phyloP scores from a whole-genome alignment of 441 rosid species.

The Erodium chrysanthum region DNA sequence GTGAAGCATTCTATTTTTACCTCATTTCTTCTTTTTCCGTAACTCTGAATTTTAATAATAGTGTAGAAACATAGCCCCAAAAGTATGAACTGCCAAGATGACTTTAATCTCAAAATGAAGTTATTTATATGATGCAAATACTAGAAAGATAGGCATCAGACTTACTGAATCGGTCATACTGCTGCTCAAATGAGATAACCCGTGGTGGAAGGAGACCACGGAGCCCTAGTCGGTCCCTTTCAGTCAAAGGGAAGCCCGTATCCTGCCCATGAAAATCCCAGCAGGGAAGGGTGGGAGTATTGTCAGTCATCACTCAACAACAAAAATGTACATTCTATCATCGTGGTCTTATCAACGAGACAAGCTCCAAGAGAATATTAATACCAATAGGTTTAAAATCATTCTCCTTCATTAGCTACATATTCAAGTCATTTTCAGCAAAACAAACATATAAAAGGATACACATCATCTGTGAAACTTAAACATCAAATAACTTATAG shows the following conservation, averaged over 20 bases:
- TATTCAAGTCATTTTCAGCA: neutral
- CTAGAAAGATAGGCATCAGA: slow-evolving; percentile 6
- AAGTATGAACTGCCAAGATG: neutral
- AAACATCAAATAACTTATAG: neutral
- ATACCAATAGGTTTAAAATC: slow-evolving; percentile 2
- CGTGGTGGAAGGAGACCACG: slow-evolving; percentile 97
- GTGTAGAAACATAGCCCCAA: neutral
- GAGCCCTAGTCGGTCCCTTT: slow-evolving; percentile 88
- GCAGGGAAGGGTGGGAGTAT: neutral
- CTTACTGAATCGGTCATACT: slow-evolving; percentile 91
- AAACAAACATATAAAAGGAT: neutral
- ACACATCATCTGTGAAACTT: neutral
- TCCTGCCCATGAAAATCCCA: slow-evolving; percentile 38
- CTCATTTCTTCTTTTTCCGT: too few species aligned
- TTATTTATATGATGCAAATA: neutral
- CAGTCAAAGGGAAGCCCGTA: slow-evolving; percentile 90
- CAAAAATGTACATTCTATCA: neutral
- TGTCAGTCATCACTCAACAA: neutral
- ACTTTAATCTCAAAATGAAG: neutral
- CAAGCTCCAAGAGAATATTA: neutral
- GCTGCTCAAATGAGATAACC: slow-evolving; percentile 80
- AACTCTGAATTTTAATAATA: neutral
- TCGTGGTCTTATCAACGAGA: neutral
- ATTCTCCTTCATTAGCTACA: neutral
- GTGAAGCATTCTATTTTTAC: too few species aligned